Percentiles rank a stretch among this genome's conserved stretches.
Conservation (phyloP, 1,284 basidiomycete genomes). For the Tranzscheliella williamsii region DNA sequence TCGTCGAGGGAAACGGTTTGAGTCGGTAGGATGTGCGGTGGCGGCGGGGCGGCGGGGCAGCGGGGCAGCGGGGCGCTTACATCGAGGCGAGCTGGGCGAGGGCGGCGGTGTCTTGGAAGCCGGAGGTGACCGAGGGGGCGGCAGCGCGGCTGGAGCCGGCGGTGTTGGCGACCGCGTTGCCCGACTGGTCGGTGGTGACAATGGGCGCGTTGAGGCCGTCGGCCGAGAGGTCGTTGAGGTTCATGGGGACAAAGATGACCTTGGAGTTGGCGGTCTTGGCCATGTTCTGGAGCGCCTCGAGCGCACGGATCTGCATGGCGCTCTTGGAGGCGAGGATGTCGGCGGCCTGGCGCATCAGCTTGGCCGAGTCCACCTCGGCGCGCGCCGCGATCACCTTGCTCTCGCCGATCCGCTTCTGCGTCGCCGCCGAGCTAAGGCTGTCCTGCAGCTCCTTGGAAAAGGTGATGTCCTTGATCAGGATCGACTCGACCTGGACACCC, state of each 20-base stretch:
- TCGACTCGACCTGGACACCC: slow-evolving; percentile 93
- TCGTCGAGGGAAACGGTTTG: too few relatives aligned
- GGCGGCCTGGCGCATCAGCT: slow-evolving; percentile 83
- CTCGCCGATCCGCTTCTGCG: slow-evolving; percentile 90
- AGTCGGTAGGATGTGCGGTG: too few relatives aligned
- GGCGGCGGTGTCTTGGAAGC: slow-evolving; percentile 27
- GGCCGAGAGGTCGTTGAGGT: too few relatives aligned
- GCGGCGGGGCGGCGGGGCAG: too few relatives aligned
- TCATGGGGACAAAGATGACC: slow-evolving; percentile 91
- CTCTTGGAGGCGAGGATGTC: slow-evolving; percentile 67
- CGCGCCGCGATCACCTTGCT: slow-evolving; percentile 93
- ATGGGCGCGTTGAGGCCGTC: slow-evolving; percentile 8
- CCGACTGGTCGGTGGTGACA: slow-evolving; percentile 5
- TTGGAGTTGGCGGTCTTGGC: slow-evolving; percentile 74
- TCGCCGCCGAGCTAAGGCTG: slow-evolving; percentile 86
- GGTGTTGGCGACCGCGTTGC: slow-evolving; percentile 2
- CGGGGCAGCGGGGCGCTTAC: too few relatives aligned
- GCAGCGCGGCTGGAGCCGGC: slow-evolving; percentile 1
- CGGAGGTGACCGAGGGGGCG: slow-evolving; percentile 1
- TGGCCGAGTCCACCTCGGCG: slow-evolving; percentile 90
- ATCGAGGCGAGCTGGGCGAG: slow-evolving; percentile 23
- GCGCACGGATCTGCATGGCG: slow-evolving; percentile 94
- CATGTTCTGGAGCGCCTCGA: slow-evolving; percentile 79
- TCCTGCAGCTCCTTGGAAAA: slow-evolving; percentile 90
- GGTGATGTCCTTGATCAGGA: slow-evolving; percentile 81